Evolutionary conservation across 805 yeast genomes (phyloP).

Genomic region (Candida quercuum): DNA sequence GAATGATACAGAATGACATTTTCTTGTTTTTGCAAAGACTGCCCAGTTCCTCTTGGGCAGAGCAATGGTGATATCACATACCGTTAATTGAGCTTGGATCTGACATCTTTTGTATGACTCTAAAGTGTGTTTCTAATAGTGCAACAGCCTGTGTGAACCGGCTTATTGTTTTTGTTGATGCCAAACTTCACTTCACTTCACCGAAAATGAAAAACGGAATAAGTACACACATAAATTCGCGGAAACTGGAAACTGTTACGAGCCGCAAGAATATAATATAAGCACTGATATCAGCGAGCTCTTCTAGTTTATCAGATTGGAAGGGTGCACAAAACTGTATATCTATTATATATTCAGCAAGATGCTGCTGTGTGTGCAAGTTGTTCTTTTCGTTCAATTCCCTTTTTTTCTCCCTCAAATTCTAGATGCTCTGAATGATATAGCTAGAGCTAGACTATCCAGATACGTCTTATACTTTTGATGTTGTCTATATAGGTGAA

Average conservation of each 20-base stretch:
- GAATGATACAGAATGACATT: too few species aligned
- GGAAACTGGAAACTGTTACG: neutral
- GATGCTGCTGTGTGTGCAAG: too few species aligned
- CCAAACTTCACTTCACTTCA: neutral
- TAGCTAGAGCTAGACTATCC: conserved; percentile 27
- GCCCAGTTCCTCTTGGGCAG: neutral
- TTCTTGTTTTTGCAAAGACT: too few species aligned
- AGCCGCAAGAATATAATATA: conserved; percentile 2
- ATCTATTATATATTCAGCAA: too few species aligned
- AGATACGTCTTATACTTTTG: conserved; percentile 29
- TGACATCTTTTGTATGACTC: conserved; percentile 54
- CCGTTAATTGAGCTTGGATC: conserved; percentile 78
- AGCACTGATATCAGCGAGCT: too few species aligned
- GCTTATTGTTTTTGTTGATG: neutral
- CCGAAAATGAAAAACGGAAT: too few species aligned
- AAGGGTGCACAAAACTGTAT: too few species aligned
- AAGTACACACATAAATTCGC: too few species aligned
- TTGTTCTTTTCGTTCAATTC: too few species aligned
- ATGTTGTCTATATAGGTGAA: conserved; percentile 30
- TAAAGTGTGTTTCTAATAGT: neutral
- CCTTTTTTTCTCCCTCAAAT: conserved; percentile 8
- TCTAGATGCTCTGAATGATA: conserved; percentile 19
- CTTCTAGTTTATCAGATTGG: too few species aligned
- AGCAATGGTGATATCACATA: too few species aligned
- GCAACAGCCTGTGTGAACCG: too few species aligned